phyloP scores from a whole-genome alignment of 2,329 filamentous ascomycete species.

The Diaporthe australafricana region DNA sequence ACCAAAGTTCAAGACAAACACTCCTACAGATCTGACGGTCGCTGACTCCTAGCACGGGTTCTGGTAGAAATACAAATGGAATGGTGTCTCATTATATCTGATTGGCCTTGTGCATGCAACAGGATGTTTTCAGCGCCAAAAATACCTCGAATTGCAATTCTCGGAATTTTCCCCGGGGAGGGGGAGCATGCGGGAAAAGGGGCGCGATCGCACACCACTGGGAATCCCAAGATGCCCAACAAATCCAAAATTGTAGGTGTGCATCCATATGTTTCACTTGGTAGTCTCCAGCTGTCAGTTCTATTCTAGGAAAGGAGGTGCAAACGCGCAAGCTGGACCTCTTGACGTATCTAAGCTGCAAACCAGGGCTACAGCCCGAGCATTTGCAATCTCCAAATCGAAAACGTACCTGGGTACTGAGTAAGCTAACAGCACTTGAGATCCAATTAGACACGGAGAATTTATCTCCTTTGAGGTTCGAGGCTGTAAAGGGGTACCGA shows the following conservation, averaged over 20 bases:
- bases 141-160: not conserved
- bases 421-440: no score
- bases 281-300: not conserved
- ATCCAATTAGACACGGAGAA: no score
- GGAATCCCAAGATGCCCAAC: not conserved
- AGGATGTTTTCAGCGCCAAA: not conserved
- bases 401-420: no score
- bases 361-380: no score
- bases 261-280: not conserved
- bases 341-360: no score
- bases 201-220: not conserved
- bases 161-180: not conserved
- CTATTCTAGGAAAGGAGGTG: no score
- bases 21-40: constrained; percentile 12
- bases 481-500: no score
- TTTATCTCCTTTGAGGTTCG: no score
- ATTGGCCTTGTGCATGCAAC: not conserved
- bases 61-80: no score
- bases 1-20: constrained; percentile 27
- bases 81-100: no score
- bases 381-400: no score
- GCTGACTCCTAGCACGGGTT: not conserved
- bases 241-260: no score
- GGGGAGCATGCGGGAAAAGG: not conserved
- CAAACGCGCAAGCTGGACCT: not conserved